Evolutionary conservation across 2,329 filamentous ascomycete genomes (phyloP).

Genomic region (Aspergillus sp.): DNA sequence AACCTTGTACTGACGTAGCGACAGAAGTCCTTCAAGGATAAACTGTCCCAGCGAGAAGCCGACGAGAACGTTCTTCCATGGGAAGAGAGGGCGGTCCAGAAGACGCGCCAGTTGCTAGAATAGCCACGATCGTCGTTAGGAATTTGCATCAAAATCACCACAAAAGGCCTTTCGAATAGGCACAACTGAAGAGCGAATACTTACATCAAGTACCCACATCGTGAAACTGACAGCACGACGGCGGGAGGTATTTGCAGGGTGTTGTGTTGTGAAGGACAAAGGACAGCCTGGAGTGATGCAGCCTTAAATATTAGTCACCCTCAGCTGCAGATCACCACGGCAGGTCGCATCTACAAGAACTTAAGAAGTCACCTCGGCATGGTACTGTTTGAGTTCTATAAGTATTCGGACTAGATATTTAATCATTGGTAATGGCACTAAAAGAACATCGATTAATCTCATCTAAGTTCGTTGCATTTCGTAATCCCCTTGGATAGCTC

Average conservation of each 20-base stretch:
- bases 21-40: slow-evolving; percentile 84
- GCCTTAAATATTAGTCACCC: slow-evolving; percentile 11
- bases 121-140: slow-evolving; percentile 15
- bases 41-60: slow-evolving; percentile 93
- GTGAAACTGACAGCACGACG: slow-evolving; percentile 20
- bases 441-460: neutral
- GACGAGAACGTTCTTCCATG: slow-evolving; percentile 95
- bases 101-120: slow-evolving; percentile 70
- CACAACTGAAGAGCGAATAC: neutral
- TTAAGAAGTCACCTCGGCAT: too few species aligned
- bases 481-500: slow-evolving; percentile 8
- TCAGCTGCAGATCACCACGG: slow-evolving; percentile 5
- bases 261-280: slow-evolving; percentile 15
- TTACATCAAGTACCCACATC: slow-evolving; percentile 41
- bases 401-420: neutral
- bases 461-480: slow-evolving; percentile 18
- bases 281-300: slow-evolving; percentile 4
- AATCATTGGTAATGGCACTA: neutral
- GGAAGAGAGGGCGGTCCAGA: slow-evolving; percentile 89
- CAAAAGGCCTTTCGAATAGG: neutral
- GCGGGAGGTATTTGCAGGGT: slow-evolving; percentile 7
- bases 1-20: slow-evolving; percentile 84
- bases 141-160: neutral
- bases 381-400: neutral
- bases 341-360: too few species aligned